Conservation (phyloP, 163 green algal genomes). For the Volvox carteri region DNA sequence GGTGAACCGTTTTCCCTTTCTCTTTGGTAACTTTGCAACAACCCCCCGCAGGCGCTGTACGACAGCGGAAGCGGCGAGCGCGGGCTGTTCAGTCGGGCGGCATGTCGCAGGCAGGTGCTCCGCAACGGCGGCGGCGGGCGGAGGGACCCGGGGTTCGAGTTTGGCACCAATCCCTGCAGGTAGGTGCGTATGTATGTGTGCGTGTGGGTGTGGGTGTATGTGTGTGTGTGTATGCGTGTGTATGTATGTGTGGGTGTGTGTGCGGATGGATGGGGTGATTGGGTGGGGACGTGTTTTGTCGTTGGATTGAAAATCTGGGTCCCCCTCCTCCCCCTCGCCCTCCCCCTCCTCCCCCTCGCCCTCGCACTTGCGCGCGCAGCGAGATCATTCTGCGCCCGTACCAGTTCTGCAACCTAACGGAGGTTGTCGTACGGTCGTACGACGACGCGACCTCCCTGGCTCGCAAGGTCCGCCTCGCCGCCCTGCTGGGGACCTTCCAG, state of each 20-base stretch:
- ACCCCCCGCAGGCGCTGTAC: conserved; percentile 58
- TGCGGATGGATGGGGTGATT: no score
- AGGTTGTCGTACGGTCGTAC: conserved; percentile 64
- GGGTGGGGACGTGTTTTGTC: no score
- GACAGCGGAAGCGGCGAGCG: conserved; percentile 68
- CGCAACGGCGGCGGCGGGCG: conserved; percentile 52
- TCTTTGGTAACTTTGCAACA: no score
- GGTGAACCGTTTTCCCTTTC: no score
- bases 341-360: background rate
- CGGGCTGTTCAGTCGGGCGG: conserved; percentile 66
- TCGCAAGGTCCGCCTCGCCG: conserved; percentile 62
- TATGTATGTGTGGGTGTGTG: no score
- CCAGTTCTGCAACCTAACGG: conserved; percentile 73
- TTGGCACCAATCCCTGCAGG: conserved; percentile 72
- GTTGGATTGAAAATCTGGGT: no score
- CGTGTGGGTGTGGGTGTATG: no score
- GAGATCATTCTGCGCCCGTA: conserved; percentile 73
- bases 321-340: no score
- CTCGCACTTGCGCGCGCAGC: conserved; percentile 67
- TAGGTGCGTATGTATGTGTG: no score
- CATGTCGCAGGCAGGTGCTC: conserved; percentile 51
- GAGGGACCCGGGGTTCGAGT: conserved; percentile 46
- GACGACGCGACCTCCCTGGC: conserved; percentile 55
- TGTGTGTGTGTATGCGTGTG: no score
- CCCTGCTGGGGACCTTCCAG: conserved; percentile 69